Evolutionary conservation across 129 eudicot species (phyloP).

Genomic region (Kitagawia praeruptora): DNA sequence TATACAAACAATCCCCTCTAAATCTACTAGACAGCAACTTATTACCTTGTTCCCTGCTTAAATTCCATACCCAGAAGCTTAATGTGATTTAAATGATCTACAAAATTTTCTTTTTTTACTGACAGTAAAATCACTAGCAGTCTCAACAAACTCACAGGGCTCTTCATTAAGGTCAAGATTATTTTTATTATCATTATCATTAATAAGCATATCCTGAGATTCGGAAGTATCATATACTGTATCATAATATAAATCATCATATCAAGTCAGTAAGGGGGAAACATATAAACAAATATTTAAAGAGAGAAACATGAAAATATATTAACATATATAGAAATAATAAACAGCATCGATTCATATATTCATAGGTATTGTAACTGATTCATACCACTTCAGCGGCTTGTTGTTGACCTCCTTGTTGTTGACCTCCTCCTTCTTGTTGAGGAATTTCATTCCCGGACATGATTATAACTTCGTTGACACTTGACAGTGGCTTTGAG

Average conservation of each 20-base stretch:
- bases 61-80: conserved; percentile 76
- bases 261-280: too few species aligned
- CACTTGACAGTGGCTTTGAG: too few species aligned
- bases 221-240: conserved; percentile 49
- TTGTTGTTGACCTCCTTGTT: too few species aligned
- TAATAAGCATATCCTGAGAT: conserved; percentile 5
- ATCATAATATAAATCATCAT: conserved; percentile 67
- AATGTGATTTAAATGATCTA: conserved; percentile 44
- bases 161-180: conserved; percentile 17
- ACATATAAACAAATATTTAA: too few species aligned
- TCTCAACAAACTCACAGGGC: neutral
- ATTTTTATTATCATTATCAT: neutral
- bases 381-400: too few species aligned
- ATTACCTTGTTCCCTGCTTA: conserved; percentile 87
- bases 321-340: too few species aligned
- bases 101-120: conserved; percentile 44
- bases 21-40: conserved; percentile 81
- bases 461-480: too few species aligned
- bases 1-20: conserved; percentile 78
- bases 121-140: conserved; percentile 10
- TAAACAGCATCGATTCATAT: too few species aligned
- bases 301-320: too few species aligned
- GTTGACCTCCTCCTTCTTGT: too few species aligned
- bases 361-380: too few species aligned
- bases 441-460: too few species aligned